These are phyloP conservation scores for Soucietia sequanensis DNA, from an alignment of 805 yeast genomes.

Conservation along the genomic window DNA sequence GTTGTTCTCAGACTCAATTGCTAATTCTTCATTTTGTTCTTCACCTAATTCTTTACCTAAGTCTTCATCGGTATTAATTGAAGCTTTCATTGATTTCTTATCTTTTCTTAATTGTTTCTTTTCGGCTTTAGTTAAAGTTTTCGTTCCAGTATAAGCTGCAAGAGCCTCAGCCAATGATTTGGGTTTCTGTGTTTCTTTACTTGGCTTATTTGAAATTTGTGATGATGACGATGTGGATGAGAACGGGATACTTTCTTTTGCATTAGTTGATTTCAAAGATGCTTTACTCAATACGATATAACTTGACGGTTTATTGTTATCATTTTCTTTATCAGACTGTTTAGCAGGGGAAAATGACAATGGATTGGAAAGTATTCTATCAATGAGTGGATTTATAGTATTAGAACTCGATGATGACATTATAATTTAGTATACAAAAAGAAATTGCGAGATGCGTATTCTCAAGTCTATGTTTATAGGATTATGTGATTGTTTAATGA, in stretches of 20 bases:
- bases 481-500: too few species aligned
- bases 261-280: slow-evolving; percentile 1
- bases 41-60: slow-evolving; percentile 18
- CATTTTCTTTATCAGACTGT: slow-evolving; percentile 46
- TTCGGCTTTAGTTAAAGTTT: slow-evolving; percentile 49
- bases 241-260: too few species aligned
- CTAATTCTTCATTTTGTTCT: slow-evolving; percentile 10
- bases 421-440: not conserved
- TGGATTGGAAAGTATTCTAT: slow-evolving; percentile 60
- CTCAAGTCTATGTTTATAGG: too few species aligned
- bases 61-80: slow-evolving; percentile 20
- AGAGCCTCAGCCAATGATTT: slow-evolving; percentile 58
- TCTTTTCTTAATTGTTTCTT: slow-evolving; percentile 27
- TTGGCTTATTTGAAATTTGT: slow-evolving; percentile 1
- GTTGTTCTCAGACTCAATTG: slow-evolving; percentile 12
- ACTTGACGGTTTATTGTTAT: slow-evolving; percentile 40
- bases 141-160: slow-evolving; percentile 55
- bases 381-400: slow-evolving; percentile 54
- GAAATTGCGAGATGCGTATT: not conserved
- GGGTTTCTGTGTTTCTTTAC: slow-evolving; percentile 27
- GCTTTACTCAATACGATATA: slow-evolving; percentile 42
- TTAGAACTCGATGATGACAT: slow-evolving; percentile 13
- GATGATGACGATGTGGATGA: slow-evolving; percentile 4
- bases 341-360: slow-evolving; percentile 62
- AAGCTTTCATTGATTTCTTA: slow-evolving; percentile 17